Base-by-base conservation (phyloP, 192 early-diverging fungal species). In the Geranomyces michiganensis region DNA sequence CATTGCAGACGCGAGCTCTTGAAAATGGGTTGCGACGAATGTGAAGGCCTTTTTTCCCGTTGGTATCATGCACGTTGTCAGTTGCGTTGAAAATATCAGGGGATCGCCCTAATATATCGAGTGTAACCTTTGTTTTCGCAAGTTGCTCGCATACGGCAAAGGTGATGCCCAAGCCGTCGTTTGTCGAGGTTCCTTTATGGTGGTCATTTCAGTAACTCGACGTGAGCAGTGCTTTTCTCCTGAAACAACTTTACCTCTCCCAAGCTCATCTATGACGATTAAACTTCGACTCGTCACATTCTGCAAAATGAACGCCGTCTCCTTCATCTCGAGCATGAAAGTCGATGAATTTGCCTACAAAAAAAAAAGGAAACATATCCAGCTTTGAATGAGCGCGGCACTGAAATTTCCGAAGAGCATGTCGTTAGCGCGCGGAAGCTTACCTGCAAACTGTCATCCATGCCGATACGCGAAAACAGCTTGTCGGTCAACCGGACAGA, bases 251-350 rank as follows among this genome's bases (percentile, higher is more conserved):
- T 36, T 46, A 64, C 62, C 62, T 64, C 62, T 17, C 12, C 94
- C 96, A 27, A 98, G 87, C 79, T 98, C 96, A 78, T 98, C 96
- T 73, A 98, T 92, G 49, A 96, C 74, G 0, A 98, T 87, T 53
- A 98, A 72, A 46, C 89, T 90, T 44, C 82, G 71, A 31, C 83
- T 76, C 29, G 88, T 87, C n/a, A 87, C 85, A 70, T 91, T 88
- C 56, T 91, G 82, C 62, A 97, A 75, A 64, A 98, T 94, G 56
- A 87, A 90, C 9, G 92, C 85, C 0, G 90, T 88, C 71, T 96
- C 96, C 59, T 80, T 79, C 93, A 96, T 96, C 62, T 98, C 96
- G 10, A 86, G 72, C 83, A 93, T 85, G 76, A 96, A 98, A 0
- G 92, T 85, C 5, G 62, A 64, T 19, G 41, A 17, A 22, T 64